Conservation (phyloP, 164 flowering plant species). For the grape (Vitis vinifera) region ASM3070453v1 NC_081808.1:25127001-25127500, state of each 20-base stretch:
- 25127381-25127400: too few species aligned
- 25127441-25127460: too few species aligned
- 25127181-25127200: conserved; percentile 3
- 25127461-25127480: too few species aligned
- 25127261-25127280: not conserved
- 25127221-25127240: not conserved
- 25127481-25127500: too few species aligned
- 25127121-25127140: conserved; percentile 32
- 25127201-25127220: not conserved
- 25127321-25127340: not conserved
- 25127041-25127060: conserved; percentile 34
- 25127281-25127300: not conserved
- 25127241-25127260: not conserved
- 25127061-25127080: conserved; percentile 24
- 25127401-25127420: too few species aligned
- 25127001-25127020: not conserved
- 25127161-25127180: conserved; percentile 47
- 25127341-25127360: not conserved
- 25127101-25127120: conserved; percentile 17
- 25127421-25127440: too few species aligned
- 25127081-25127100: conserved; percentile 28
- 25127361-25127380: too few species aligned
- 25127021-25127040: conserved; percentile 11
- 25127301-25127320: not conserved
- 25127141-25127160: conserved; percentile 43